A percentile compares a stretch with the other conserved stretches of the same genome.
Conservation (phyloP, 352 stramenopile genomes). For the Globisporangium alternatum region DNA sequence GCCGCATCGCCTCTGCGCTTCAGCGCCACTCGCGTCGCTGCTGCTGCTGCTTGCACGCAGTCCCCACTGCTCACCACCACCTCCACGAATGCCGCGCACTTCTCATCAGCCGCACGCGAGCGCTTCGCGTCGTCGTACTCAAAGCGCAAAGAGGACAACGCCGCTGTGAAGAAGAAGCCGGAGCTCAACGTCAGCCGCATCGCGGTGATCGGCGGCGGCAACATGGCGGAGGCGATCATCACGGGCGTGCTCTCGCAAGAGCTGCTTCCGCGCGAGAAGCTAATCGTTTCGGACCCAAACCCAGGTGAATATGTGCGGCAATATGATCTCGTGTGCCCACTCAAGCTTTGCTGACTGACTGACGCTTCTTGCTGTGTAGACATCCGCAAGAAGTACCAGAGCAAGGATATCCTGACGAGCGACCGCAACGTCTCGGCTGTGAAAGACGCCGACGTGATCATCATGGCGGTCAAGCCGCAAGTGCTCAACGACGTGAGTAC, state of each 20-base stretch:
- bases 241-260: constrained; percentile 71
- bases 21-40: neutral
- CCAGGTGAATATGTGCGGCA: constrained; percentile 26
- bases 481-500: constrained; percentile 80
- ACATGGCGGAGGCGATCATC: constrained; percentile 90
- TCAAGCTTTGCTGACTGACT: neutral
- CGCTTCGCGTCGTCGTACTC: constrained; percentile 20
- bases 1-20: neutral
- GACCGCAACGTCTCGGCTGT: constrained; percentile 60
- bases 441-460: constrained; percentile 87
- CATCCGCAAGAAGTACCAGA: constrained; percentile 61
- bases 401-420: constrained; percentile 53
- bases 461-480: constrained; percentile 95
- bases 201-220: constrained; percentile 84
- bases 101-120: constrained; percentile 8
- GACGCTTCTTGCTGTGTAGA: constrained; percentile 17
- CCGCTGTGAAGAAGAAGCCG: constrained; percentile 6
- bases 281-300: constrained; percentile 83
- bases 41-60: neutral
- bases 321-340: neutral
- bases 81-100: neutral
- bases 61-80: neutral
- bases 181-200: constrained; percentile 50
- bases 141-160: constrained; percentile 13
- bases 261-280: constrained; percentile 55